phyloP scores from a whole-genome alignment of 2,329 filamentous ascomycete species.

The Intubia oerlemansii region DNA sequence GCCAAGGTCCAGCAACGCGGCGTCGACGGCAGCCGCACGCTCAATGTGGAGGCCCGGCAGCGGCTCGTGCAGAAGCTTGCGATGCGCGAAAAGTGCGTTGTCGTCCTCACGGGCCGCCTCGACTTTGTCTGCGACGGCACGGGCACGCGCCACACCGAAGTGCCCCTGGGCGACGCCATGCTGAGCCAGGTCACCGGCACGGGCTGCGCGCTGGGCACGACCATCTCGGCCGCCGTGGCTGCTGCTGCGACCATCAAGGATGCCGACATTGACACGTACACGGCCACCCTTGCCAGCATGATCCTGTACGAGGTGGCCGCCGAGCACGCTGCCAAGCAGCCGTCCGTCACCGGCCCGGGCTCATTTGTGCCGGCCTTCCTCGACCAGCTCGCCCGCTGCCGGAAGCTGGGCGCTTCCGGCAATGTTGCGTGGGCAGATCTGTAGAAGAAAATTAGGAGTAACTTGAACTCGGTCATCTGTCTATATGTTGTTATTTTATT shows the following conservation, averaged over 20 bases:
- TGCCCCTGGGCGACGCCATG: slow-evolving; percentile 57
- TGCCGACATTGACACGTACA: slow-evolving; percentile 32
- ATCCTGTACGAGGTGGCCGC: slow-evolving; percentile 59
- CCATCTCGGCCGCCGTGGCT: slow-evolving; percentile 55
- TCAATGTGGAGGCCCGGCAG: slow-evolving; percentile 25
- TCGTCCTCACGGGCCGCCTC: slow-evolving; percentile 61
- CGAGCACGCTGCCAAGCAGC: slow-evolving; percentile 41
- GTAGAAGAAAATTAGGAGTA: too few relatives aligned
- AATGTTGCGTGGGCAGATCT: slow-evolving; percentile 9
- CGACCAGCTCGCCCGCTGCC: slow-evolving; percentile 38
- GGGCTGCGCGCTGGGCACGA: slow-evolving; percentile 71
- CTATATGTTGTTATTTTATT: too few relatives aligned
- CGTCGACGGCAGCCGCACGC: slow-evolving; percentile 53
- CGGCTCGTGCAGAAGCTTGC: slow-evolving; percentile 46
- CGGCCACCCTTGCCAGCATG: slow-evolving; percentile 50
- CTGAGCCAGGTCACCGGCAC: slow-evolving; percentile 55
- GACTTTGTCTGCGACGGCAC: slow-evolving; percentile 62
- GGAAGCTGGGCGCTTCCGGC: slow-evolving; percentile 3
- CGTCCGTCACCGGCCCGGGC: slow-evolving; percentile 55
- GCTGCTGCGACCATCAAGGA: slow-evolving; percentile 20
- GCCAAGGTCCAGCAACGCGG: slow-evolving; percentile 44
- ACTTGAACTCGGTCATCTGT: too few relatives aligned
- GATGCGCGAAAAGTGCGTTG: slow-evolving; percentile 41
- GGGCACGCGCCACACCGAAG: slow-evolving; percentile 30
- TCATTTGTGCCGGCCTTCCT: slow-evolving; percentile 73